These are phyloP conservation scores for Exserohilum rostratum DNA, from an alignment of 2,329 filamentous ascomycete genomes.

Conservation along the genomic window DNA sequence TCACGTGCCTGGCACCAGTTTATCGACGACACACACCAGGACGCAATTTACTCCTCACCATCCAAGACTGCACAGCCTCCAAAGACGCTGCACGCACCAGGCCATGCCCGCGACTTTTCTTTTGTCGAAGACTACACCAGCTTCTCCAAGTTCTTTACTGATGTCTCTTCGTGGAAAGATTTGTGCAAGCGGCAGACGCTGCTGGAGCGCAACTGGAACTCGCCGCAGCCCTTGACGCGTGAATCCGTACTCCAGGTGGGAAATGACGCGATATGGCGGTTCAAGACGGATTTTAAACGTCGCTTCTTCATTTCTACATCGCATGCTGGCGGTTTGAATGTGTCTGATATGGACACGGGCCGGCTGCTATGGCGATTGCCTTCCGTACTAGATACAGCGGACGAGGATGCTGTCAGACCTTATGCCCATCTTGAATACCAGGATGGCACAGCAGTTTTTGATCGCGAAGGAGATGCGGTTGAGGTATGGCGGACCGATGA, in stretches of 20 bases:
- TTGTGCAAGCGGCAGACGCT: constrained; percentile 7
- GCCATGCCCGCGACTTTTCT: constrained; percentile 3
- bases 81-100: neutral
- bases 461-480: constrained; percentile 5
- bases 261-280: constrained; percentile 11
- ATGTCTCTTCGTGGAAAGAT: constrained; percentile 12
- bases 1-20: constrained; percentile 14
- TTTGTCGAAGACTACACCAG: constrained; percentile 6
- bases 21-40: constrained; percentile 10
- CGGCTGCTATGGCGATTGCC: constrained; percentile 4
- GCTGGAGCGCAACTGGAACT: constrained; percentile 4
- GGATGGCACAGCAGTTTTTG: constrained; percentile 11
- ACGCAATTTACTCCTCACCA: constrained; percentile 9
- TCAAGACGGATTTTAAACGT: constrained; percentile 13
- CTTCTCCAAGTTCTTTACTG: constrained; percentile 10
- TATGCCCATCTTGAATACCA: constrained; percentile 15
- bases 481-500: constrained; percentile 11
- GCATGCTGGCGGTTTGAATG: constrained; percentile 8
- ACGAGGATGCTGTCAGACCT: constrained; percentile 2
- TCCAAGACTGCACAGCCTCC: constrained; percentile 4
- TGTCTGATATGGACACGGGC: constrained; percentile 10
- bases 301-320: constrained; percentile 14
- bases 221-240: constrained; percentile 4
- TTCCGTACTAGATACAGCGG: constrained; percentile 5
- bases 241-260: constrained; percentile 9